Evolutionary conservation across 179 eudicot genomes (phyloP).

Genomic region (Silene coronaria): DNA sequence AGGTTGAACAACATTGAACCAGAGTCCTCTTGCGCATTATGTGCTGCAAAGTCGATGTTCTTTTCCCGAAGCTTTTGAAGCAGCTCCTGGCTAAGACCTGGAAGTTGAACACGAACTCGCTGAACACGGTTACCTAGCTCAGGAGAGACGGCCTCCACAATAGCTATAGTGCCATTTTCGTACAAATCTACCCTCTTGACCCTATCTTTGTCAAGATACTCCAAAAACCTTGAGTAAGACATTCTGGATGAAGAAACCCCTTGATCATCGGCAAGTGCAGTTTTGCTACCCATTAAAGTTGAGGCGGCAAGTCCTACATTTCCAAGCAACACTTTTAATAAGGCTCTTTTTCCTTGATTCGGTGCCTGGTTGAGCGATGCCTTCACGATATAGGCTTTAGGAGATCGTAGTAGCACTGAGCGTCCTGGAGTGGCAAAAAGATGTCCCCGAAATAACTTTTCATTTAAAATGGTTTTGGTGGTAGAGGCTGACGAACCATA

Average conservation of each 20-base stretch:
- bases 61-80: constrained; percentile 93
- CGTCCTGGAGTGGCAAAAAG: constrained; percentile 36
- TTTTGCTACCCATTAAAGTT: constrained; percentile 42
- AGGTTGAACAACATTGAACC: constrained; percentile 72
- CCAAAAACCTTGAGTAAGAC: constrained; percentile 92
- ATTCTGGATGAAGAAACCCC: constrained; percentile 91
- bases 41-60: constrained; percentile 94
- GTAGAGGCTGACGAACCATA: constrained; percentile 43
- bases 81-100: constrained; percentile 97
- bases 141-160: constrained; percentile 93
- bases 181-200: constrained; percentile 75
- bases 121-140: constrained; percentile 89
- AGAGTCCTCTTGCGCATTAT: constrained; percentile 94
- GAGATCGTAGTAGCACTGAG: constrained; percentile 29
- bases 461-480: constrained; percentile 34
- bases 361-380: constrained; percentile 50
- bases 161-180: constrained; percentile 95
- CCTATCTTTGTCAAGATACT: constrained; percentile 90
- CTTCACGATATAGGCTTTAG: constrained; percentile 38
- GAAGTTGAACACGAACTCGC: constrained; percentile 91
- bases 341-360: constrained; percentile 63
- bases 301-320: constrained; percentile 62
- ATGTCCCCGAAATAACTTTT: constrained; percentile 40
- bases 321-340: constrained; percentile 68
- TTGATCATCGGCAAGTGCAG: constrained; percentile 86